phyloP scores from a whole-genome alignment of 495 filamentous ascomycete species.

The Annulohypoxylon maeteangense region DNA sequence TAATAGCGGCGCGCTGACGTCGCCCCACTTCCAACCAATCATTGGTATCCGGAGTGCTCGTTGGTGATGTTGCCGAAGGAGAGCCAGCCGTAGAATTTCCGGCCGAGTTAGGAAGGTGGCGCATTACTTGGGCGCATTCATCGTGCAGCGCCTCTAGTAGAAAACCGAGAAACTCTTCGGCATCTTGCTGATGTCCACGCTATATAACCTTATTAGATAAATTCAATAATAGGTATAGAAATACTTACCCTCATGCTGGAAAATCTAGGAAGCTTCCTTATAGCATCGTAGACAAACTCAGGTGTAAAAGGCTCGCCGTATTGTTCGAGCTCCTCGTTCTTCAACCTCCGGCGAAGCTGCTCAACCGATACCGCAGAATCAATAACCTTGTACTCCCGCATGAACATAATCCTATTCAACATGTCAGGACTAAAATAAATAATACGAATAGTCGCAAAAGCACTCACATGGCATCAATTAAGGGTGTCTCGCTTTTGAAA shows the following conservation, averaged over 20 bases:
- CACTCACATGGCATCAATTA: conserved; percentile 91
- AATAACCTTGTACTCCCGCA: conserved; percentile 89
- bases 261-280: conserved; percentile 85
- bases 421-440: conserved; percentile 31
- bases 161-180: conserved; percentile 96
- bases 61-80: conserved; percentile 52
- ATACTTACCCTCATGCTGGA: conserved; percentile 83
- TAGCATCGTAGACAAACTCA: conserved; percentile 94
- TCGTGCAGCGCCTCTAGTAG: conserved; percentile 92
- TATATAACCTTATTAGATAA: conserved; percentile 53
- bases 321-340: conserved; percentile 84
- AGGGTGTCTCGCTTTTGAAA: conserved; percentile 92
- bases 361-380: conserved; percentile 80
- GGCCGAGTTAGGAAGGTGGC: conserved; percentile 54
- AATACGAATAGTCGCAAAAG: not conserved
- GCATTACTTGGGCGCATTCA: conserved; percentile 84
- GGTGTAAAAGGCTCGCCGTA: conserved; percentile 93
- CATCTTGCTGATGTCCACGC: conserved; percentile 97
- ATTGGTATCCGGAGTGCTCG: conserved; percentile 56
- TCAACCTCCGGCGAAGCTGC: conserved; percentile 75
- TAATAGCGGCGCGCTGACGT: conserved; percentile 87
- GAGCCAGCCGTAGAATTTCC: conserved; percentile 52
- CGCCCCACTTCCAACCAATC: conserved; percentile 96
- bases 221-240: conserved; percentile 3
- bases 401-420: conserved; percentile 83